Base-by-base conservation (phyloP, 805 yeast species). In the Lachancea sp. region DNA sequence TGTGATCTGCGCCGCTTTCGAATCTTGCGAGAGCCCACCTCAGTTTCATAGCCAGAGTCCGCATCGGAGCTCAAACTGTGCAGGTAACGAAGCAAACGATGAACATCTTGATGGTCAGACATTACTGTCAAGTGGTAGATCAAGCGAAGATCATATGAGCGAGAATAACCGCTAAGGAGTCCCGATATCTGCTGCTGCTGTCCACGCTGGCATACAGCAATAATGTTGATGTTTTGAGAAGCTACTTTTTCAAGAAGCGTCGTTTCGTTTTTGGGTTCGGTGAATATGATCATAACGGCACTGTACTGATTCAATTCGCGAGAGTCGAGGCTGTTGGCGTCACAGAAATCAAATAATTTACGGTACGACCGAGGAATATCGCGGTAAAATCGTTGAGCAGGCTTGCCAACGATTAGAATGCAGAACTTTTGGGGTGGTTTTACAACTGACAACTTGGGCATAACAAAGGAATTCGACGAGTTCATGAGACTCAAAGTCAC, bases 381-480 rank as follows among this genome's bases (percentile, higher is more conserved):
- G 20, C 52, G 50, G 40, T 53, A 60, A 36, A 60, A 60, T 18
- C 52, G 49, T 36, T 41, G 40, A 4, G 59, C 60, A 4, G 57
- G 50, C 44, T 57, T 56, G 6, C 65, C 65, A n/a, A 60, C 46
- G 19, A 60, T 51, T 11, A 59, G 42, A 20, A 55, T 52, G 38
- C 53, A 50, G 33, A 55, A 56, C 41, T 47, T 52, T 50, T 52
- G 56, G 35, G 41, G 36, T 39, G 45, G 51, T 31, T 54, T 53
- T 9, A 52, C 45, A 13, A 56, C 35, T 1, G 66, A 58, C 18
- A 62, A 39, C 44, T 54, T 62, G 12, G 66, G 66, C 66, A 63
- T 63, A 11, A 63, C 57, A 43, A 62, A 62, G n/a, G 62, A 58
- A 35, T 53, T 57, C 3, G 59, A 52, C 4, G 65, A 59, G n/a